phyloP scores from a whole-genome alignment of 148 eudicot species.

The Nyssa sinensis region DNA sequence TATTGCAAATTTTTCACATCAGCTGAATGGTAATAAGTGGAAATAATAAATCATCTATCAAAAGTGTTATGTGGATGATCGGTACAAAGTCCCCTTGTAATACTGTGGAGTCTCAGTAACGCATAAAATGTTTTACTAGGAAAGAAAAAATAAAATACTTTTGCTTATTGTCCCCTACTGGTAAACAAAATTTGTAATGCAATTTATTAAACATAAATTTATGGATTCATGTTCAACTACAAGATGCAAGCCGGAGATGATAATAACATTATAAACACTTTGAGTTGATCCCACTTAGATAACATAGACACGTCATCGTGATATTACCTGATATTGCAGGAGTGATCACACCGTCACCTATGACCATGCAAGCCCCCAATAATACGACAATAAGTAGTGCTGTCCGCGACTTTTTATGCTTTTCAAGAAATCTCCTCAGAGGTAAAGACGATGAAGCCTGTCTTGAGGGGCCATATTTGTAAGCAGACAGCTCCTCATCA shows the following conservation, averaged over 20 bases:
- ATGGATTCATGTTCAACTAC: background rate
- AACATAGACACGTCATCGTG: background rate
- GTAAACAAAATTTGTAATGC: background rate
- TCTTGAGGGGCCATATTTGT: conserved; percentile 57
- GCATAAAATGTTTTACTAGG: background rate
- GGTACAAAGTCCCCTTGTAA: background rate
- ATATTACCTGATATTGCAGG: conserved; percentile 91
- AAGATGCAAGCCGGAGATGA: background rate
- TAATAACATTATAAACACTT: background rate
- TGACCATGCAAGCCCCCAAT: conserved; percentile 92
- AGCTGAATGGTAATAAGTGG: too few relatives aligned
- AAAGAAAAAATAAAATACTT: background rate
- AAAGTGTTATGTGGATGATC: background rate
- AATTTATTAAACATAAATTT: background rate
- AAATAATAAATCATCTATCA: background rate
- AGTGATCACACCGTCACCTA: conserved; percentile 93
- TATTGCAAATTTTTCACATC: background rate
- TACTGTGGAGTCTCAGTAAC: background rate
- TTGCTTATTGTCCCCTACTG: background rate
- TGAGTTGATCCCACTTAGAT: background rate
- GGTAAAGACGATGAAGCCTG: conserved; percentile 39
- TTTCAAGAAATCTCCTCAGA: conserved; percentile 78
- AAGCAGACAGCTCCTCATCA: conserved; percentile 89
- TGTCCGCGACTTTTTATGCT: conserved; percentile 62
- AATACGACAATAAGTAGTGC: conserved; percentile 70